These are phyloP conservation scores for Fraxinus sp. DNA, from an alignment of 305 asterid species.

Conservation along the genomic window DNA sequence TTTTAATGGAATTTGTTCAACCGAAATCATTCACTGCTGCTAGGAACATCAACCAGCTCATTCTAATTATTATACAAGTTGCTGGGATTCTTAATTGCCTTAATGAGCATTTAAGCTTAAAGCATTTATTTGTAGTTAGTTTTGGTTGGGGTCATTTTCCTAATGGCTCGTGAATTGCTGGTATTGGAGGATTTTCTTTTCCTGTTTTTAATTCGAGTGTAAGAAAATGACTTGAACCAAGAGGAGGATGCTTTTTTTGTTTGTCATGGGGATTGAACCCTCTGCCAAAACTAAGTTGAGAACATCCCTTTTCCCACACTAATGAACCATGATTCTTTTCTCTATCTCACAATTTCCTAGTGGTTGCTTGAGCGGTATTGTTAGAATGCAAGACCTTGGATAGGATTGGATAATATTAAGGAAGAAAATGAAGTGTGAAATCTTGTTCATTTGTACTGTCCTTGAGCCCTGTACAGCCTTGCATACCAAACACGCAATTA, in stretches of 20 bases:
- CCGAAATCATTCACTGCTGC: conserved; percentile 18
- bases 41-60: conserved; percentile 10
- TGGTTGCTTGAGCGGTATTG: not conserved
- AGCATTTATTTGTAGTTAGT: not conserved
- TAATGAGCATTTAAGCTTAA: not conserved
- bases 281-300: not conserved
- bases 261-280: not conserved
- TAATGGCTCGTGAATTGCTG: not conserved
- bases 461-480: not conserved
- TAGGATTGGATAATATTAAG: not conserved
- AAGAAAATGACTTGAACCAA: not conserved
- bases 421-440: not conserved
- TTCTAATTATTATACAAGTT: not conserved
- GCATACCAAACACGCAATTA: not conserved
- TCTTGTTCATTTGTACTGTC: not conserved
- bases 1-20: conserved; percentile 12
- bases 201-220: not conserved
- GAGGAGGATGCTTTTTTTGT: not conserved
- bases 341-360: not conserved
- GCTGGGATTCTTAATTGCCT: not conserved
- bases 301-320: not conserved
- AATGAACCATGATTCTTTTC: not conserved
- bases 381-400: not conserved
- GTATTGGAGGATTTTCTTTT: not conserved
- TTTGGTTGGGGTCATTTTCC: not conserved